Base-by-base conservation (phyloP, 1,284 basidiomycete species). In the Microbotryum violaceum region DNA sequence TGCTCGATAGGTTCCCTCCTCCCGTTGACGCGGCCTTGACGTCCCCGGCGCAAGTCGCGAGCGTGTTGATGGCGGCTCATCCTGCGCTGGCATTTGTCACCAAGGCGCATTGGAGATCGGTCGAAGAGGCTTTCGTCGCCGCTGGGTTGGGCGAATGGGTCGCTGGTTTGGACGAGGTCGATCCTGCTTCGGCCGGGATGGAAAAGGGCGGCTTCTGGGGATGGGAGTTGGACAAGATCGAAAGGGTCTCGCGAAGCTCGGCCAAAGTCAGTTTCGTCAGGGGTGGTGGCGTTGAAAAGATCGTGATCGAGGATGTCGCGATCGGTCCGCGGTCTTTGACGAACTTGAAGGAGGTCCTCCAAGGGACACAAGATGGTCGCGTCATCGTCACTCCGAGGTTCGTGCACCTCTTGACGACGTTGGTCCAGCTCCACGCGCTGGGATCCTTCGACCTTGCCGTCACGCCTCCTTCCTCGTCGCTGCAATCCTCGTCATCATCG, bases 391-490 rank as follows among this genome's bases (percentile, higher is more conserved):
- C 75, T 9, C 73, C 74, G 4, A 68, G 75, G 2, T 71, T 76
- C 20, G 52, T 65, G 1, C 70, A 72, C 44, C 70, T 74, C 50
- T 70, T 76, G 54, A 71, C 70, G 21, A 66, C 70, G 1, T 67
- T 76, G 59, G 64, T 75, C 9, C 75, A 77, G 63, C 70, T 77
- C 6, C 75, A 77, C 57, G 67, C 70, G 4, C 57, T 75, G 7
- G 71, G 72, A 3, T 9, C 59, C 33, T 56, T 52, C 63, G 58
- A 69, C 68, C 50, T 68, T 61, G 42, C 64, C 21, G 33, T 66
- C 56, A 47, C 59, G 23, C 61, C 58, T 7, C 51, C 57, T 18
- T 29, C 46, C 8, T 61, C 60, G n/a, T 62, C 50, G 23, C 52
- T 67, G 53, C 61, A 67, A 29, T 46, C 56, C 47, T 62, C 65